Percentiles rank a stretch among this genome's conserved stretches.
Conservation (phyloP, 441 rosid genomes). For the Pelargonium citronellum region DNA sequence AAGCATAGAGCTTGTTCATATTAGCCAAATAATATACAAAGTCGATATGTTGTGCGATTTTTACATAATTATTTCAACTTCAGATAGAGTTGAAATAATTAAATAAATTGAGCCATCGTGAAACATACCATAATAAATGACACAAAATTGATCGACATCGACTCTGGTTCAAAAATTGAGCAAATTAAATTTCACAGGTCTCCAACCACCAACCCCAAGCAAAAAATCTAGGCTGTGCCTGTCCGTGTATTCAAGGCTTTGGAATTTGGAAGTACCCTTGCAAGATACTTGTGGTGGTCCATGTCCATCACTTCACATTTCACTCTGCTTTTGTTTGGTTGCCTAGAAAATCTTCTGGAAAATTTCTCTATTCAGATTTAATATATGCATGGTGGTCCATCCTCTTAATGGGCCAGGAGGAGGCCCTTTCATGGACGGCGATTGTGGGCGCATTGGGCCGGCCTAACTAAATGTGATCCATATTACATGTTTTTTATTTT, state of each 20-base stretch:
- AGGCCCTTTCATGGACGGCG: background rate
- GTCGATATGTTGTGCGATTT: too few relatives aligned
- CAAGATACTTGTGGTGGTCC: background rate
- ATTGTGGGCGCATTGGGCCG: background rate
- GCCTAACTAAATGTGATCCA: background rate
- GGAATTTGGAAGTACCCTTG: background rate
- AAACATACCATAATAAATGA: too few relatives aligned
- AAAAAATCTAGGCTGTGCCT: background rate
- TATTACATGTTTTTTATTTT: too few relatives aligned
- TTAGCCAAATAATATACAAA: too few relatives aligned
- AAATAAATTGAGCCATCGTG: too few relatives aligned
- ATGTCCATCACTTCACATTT: background rate
- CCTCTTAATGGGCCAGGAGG: background rate
- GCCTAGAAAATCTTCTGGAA: background rate
- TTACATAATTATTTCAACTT: too few relatives aligned
- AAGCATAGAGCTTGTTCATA: too few relatives aligned
- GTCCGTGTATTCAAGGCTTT: background rate
- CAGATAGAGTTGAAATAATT: too few relatives aligned
- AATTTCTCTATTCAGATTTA: background rate
- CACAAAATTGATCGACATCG: too few relatives aligned
- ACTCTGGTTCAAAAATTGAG: too few relatives aligned
- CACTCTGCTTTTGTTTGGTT: background rate
- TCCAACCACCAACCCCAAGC: background rate
- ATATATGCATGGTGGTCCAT: conserved; percentile 5
- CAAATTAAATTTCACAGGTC: too few relatives aligned